A percentile compares a stretch with the other conserved stretches of the same genome.
Conservation (phyloP, 306 rosid species). For the Sicyos edulis region DNA sequence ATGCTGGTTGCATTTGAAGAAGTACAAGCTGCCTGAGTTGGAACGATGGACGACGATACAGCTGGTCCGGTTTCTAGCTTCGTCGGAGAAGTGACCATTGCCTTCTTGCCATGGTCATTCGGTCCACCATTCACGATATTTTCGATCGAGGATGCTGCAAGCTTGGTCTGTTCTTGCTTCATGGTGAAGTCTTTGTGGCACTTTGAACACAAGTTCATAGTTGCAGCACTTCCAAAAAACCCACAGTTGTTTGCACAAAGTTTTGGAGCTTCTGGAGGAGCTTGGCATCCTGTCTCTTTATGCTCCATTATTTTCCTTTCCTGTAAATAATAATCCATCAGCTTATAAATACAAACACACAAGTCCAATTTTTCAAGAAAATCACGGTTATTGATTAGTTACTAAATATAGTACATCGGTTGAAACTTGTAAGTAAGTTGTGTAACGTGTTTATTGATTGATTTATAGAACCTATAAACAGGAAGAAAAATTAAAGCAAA, state of each 20-base stretch:
- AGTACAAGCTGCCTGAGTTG: slow-evolving; percentile 22
- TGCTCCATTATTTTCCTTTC: slow-evolving; percentile 35
- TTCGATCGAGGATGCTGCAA: slow-evolving; percentile 34
- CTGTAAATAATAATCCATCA: slow-evolving; percentile 13
- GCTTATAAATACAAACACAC: neutral
- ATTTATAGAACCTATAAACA: neutral
- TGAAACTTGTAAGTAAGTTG: neutral
- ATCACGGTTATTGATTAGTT: neutral
- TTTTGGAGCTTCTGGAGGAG: slow-evolving; percentile 42
- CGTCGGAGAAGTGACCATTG: slow-evolving; percentile 1
- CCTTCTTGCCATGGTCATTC: slow-evolving; percentile 20
- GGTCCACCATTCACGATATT: slow-evolving; percentile 31
- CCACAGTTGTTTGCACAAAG: slow-evolving; percentile 46
- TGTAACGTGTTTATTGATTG: too few species aligned
- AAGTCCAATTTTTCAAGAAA: too few species aligned
- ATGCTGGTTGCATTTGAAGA: neutral
- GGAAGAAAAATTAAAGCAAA: neutral
- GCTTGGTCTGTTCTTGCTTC: slow-evolving; percentile 40
- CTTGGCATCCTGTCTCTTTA: slow-evolving; percentile 46
- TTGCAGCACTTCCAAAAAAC: slow-evolving; percentile 43
- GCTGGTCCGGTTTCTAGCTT: slow-evolving; percentile 17
- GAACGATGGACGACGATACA: slow-evolving; percentile 1
- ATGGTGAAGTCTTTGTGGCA: slow-evolving; percentile 42
- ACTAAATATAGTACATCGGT: neutral
- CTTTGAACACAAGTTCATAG: slow-evolving; percentile 46